Evolutionary conservation across 2,329 filamentous ascomycete genomes (phyloP), one percentile per base, ranked within the genome.

Genomic region (Diaporthe caulivora): DNA sequence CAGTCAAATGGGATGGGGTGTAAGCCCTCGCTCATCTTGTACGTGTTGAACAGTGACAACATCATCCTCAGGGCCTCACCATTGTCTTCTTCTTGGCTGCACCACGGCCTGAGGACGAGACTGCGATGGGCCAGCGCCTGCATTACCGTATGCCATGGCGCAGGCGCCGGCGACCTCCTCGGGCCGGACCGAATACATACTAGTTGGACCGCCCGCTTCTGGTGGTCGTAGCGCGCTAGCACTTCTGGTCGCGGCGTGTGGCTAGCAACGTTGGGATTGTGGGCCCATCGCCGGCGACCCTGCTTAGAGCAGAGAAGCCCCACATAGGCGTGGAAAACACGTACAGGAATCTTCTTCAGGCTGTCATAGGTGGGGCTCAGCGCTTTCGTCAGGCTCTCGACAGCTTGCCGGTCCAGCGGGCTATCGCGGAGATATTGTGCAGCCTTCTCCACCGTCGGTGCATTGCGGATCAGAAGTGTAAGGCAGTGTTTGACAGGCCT

Each of bases 381-480:
- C 13, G 78, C 72, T 21, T 57, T 71, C 24, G 81, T 74, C 51
- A 74, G 60, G 37, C 71, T 62, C 6, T 73, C 40, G 6, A 76
- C 49, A 8, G 75, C 74, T 0, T 54, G 44, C n/a, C 49, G 64
- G 24, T 79, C 74, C 10, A 84, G 74, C 4, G 77, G 77, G 75
- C 86, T 86, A 72, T 90, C 87, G 10, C 77, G 77, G 24, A 92
- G 80, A 79, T 90, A 91, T 29, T 79, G 78, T 44, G 88, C 74
- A 0, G 86, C 90, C 13, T 84, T 82, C 13, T 83, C 78, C 15
- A 89, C 77, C 6, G 85, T 86, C 1, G 80, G 77, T 0, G 91
- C 87, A 76, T 90, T 83, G 6, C 83, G 81, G 1, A 95, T 76
- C 1, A 95, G 82, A 24, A 90, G 86, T 3, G 83, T 82, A 10